Evolutionary conservation across 345 rosid species (phyloP).

Genomic region (Boechera divaricarpa): DNA sequence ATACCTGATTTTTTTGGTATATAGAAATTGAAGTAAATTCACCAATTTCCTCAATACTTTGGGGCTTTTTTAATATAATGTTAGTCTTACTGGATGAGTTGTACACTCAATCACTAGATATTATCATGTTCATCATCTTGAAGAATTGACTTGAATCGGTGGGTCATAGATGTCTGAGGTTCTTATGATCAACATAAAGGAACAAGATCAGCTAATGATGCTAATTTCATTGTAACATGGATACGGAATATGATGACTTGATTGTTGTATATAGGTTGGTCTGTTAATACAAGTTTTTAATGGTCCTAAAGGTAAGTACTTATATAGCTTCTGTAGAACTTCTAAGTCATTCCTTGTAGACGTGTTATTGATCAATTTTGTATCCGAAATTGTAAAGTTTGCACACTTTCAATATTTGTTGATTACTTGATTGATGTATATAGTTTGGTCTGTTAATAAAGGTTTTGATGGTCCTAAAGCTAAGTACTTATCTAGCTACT

Average conservation of each 20-base stretch:
- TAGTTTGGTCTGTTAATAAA: not conserved
- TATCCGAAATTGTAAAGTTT: not conserved
- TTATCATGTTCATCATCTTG: not conserved
- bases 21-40: not conserved
- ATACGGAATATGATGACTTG: not conserved
- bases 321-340: not conserved
- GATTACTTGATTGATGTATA: conserved; percentile 6
- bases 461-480: conserved; percentile 18
- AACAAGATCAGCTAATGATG: conserved; percentile 1
- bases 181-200: not conserved
- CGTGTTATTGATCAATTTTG: not conserved
- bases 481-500: not conserved
- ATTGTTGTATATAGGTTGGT: not conserved
- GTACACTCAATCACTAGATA: not conserved
- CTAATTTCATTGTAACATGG: not conserved
- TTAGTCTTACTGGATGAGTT: not conserved
- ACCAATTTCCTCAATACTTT: not conserved
- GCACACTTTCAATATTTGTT: too few species aligned
- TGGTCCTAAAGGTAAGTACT: conserved; percentile 3
- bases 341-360: too few species aligned
- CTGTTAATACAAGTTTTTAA: not conserved
- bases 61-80: not conserved
- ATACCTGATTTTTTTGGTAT: not conserved
- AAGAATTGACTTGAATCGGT: not conserved
- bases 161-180: not conserved